Conservation (phyloP, 139 green algal species). For the Picochlorum sp. region DNA sequence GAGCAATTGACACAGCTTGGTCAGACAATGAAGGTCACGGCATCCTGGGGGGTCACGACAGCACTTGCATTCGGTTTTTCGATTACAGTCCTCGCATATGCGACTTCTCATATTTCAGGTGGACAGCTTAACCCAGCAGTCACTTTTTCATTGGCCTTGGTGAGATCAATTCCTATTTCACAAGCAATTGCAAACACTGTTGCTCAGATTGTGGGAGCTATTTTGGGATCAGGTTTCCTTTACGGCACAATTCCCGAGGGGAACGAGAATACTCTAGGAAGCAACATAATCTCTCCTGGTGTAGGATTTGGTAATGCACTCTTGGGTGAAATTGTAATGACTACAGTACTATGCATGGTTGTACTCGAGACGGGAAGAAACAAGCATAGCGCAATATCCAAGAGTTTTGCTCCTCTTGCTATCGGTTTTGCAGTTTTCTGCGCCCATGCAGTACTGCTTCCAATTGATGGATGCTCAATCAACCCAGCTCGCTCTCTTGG, state of each 20-base stretch:
- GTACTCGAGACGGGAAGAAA: conserved; percentile 24
- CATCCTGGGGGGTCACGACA: conserved; percentile 16
- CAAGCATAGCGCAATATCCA: conserved; percentile 5
- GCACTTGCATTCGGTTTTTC: conserved; percentile 30
- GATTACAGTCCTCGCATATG: conserved; percentile 31
- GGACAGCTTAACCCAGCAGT: conserved; percentile 20
- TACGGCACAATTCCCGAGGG: conserved; percentile 12
- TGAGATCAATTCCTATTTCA: not conserved
- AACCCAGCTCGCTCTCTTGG: conserved; percentile 42
- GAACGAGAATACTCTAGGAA: conserved; percentile 3
- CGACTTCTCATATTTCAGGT: conserved; percentile 26
- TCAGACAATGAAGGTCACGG: not conserved
- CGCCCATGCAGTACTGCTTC: conserved; percentile 25
- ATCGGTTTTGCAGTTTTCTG: conserved; percentile 35
- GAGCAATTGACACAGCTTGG: conserved; percentile 8
- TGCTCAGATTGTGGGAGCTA: conserved; percentile 26
- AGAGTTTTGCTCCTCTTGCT: conserved; percentile 17
- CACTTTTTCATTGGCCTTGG: conserved; percentile 11
- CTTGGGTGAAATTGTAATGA: conserved; percentile 23
- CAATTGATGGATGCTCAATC: conserved; percentile 35
- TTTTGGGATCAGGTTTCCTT: conserved; percentile 28
- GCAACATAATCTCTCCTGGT: conserved; percentile 12
- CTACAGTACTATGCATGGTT: conserved; percentile 18
- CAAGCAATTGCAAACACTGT: conserved; percentile 24
- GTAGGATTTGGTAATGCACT: conserved; percentile 24